Conservation (phyloP, 352 stramenopile species). For the Blastocystis sp. region DNA sequence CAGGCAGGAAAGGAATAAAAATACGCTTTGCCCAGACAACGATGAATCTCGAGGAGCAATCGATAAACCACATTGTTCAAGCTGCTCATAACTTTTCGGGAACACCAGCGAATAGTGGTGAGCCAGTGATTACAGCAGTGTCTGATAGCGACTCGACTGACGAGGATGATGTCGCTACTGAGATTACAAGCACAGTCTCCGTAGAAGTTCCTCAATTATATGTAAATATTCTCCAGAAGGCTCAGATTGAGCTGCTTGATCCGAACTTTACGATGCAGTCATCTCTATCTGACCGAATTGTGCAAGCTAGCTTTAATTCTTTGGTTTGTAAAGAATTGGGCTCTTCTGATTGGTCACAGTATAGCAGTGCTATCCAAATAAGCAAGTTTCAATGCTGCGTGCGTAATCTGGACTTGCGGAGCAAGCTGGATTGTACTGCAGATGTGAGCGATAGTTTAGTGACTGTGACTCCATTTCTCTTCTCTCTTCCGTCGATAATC, state of each 20-base stretch:
- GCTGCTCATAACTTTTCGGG: too few relatives aligned
- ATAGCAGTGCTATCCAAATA: neutral
- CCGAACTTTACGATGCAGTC: neutral
- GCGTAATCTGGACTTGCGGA: neutral
- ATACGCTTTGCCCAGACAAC: neutral
- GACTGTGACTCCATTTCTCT: neutral
- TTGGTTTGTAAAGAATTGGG: neutral
- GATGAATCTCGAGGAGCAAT: neutral
- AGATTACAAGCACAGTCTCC: neutral
- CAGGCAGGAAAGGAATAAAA: neutral
- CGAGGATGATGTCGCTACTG: neutral
- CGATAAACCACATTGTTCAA: neutral
- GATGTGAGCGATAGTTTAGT: neutral
- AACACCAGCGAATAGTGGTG: too few relatives aligned
- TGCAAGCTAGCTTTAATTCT: neutral
- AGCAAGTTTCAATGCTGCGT: neutral
- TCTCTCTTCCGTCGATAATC: constrained; percentile 1
- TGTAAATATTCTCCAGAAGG: neutral
- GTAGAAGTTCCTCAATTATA: neutral
- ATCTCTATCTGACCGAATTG: neutral
- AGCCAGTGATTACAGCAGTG: neutral
- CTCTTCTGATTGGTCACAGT: neutral
- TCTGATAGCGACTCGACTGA: neutral
- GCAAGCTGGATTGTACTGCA: neutral
- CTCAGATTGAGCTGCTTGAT: neutral